Conservation (phyloP, 441 rosid genomes). For the Croton setiger region DNA sequence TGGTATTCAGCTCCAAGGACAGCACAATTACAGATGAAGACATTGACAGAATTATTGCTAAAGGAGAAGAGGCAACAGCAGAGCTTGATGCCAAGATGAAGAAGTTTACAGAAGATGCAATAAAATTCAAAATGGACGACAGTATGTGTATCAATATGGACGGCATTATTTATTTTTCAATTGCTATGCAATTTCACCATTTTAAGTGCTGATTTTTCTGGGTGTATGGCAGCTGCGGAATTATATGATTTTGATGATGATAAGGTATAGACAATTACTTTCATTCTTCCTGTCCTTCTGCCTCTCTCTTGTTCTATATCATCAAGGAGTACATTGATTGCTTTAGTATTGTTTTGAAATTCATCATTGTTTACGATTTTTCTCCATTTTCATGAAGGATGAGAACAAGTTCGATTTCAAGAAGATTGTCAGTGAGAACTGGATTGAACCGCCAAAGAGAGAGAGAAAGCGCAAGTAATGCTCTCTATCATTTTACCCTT, state of each 20-base stretch:
- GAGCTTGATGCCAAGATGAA: conserved; percentile 99
- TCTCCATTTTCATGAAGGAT: conserved; percentile 52
- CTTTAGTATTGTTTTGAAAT: conserved; percentile 12
- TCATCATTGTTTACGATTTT: conserved; percentile 4
- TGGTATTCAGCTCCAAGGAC: conserved; percentile 99
- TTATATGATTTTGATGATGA: conserved; percentile 85
- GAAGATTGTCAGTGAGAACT: conserved; percentile 93
- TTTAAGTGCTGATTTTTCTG: conserved; percentile 3
- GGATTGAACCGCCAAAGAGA: conserved; percentile 99
- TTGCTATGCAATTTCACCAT: conserved; percentile 4
- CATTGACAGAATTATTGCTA: conserved; percentile 93
- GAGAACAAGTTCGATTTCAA: conserved; percentile 95
- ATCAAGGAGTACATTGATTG: conserved; percentile 16
- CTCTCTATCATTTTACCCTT: conserved; percentile 10
- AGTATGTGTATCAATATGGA: conserved; percentile 54
- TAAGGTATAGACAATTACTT: conserved; percentile 36
- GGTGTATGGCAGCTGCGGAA: conserved; percentile 67
- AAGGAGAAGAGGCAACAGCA: conserved; percentile 97
- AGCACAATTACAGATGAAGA: conserved; percentile 98
- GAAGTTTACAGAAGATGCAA: conserved; percentile 98
- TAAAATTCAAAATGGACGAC: conserved; percentile 98
- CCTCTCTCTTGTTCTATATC: conserved; percentile 16
- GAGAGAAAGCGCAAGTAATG: conserved; percentile 98
- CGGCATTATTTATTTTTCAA: background rate
- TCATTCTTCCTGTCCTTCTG: background rate